Conservation (phyloP, 441 rosid species). For the Bruguiera hainesii region DNA sequence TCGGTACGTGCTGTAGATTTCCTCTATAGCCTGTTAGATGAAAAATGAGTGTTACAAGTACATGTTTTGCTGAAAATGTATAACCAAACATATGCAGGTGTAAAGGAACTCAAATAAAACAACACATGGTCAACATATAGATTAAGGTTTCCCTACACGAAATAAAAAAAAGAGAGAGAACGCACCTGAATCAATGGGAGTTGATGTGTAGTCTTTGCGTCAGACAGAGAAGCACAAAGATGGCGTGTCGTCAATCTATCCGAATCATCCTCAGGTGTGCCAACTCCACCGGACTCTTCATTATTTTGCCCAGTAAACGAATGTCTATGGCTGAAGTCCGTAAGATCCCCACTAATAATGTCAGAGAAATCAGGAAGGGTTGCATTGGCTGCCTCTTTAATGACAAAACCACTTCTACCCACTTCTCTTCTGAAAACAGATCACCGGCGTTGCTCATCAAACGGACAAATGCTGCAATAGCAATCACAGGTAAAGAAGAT, state of each 20-base stretch:
- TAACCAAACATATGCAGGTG: not conserved
- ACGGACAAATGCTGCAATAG: constrained; percentile 98
- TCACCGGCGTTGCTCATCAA: constrained; percentile 96
- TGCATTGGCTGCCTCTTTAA: constrained; percentile 82
- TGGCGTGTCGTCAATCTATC: constrained; percentile 49
- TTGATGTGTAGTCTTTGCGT: constrained; percentile 98
- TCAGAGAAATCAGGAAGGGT: constrained; percentile 88
- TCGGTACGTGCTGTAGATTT: constrained; percentile 89
- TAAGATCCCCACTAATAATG: constrained; percentile 52
- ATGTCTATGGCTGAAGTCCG: constrained; percentile 32
- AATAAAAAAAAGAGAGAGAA: not conserved
- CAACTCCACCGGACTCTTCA: constrained; percentile 43
- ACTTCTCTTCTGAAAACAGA: constrained; percentile 91
- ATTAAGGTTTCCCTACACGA: not conserved
- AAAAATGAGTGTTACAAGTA: constrained; percentile 1
- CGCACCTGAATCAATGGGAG: constrained; percentile 92
- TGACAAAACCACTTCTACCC: constrained; percentile 89
- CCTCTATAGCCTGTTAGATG: constrained; percentile 88
- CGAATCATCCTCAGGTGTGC: constrained; percentile 42
- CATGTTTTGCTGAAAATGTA: no score
- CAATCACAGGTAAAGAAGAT: constrained; percentile 70
- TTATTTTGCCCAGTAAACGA: constrained; percentile 31
- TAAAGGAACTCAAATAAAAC: not conserved
- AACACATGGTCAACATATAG: not conserved
- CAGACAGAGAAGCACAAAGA: constrained; percentile 67